Conservation (phyloP, 305 asterid genomes). For the Fraxinus nigra region DNA sequence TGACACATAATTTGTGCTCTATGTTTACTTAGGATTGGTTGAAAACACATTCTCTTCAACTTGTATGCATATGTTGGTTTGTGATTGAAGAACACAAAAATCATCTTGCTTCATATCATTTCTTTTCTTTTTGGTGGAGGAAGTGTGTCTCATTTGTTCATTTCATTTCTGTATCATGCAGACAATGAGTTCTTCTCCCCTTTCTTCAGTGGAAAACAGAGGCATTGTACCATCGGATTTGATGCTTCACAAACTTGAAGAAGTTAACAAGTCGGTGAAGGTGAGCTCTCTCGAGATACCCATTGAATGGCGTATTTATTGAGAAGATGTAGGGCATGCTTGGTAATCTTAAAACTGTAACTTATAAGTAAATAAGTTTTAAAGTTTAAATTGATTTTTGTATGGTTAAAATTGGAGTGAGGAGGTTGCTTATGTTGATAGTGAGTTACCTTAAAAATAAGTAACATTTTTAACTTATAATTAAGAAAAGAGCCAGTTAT, state of each 20-base stretch:
- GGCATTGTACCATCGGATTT: conserved; percentile 44
- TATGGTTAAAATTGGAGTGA: not conserved
- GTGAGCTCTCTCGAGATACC: conserved; percentile 25
- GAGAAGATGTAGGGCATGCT: not conserved
- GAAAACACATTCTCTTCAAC: not conserved
- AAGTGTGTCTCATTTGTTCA: not conserved
- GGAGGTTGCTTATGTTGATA: not conserved
- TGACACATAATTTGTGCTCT: not conserved
- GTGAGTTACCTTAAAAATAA: not conserved
- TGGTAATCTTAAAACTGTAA: not conserved
- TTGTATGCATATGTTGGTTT: not conserved
- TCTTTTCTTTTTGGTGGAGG: not conserved
- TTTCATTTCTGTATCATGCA: conserved; percentile 29
- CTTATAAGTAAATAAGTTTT: not conserved
- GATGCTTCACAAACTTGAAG: conserved; percentile 63
- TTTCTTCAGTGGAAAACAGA: conserved; percentile 35
- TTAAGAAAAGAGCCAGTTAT: not conserved
- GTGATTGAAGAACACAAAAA: not conserved
- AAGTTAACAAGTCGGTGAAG: conserved; percentile 64
- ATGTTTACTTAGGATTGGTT: not conserved
- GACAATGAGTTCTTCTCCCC: conserved; percentile 43
- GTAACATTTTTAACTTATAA: not conserved
- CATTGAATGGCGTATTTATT: not conserved
- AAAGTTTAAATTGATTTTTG: not conserved
- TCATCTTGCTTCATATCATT: not conserved